These are phyloP conservation scores for Aspergillus sp. DNA, from an alignment of 2,329 filamentous ascomycete species.

Conservation along the genomic window DNA sequence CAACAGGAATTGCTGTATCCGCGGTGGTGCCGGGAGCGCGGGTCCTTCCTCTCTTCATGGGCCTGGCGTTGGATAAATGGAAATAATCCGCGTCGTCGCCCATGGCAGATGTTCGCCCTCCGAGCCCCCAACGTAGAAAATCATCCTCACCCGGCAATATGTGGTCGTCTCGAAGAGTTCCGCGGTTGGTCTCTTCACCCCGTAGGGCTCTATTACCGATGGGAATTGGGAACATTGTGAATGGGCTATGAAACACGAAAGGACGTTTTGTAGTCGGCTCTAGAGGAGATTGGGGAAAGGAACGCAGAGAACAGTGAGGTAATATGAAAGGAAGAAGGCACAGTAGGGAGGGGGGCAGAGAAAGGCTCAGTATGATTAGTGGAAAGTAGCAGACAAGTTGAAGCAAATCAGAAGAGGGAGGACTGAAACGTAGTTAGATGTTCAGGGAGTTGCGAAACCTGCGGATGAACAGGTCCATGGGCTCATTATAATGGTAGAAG, in stretches of 20 bases:
- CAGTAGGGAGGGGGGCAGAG: background rate
- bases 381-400: background rate
- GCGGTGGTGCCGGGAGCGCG: background rate
- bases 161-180: background rate
- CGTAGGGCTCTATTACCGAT: background rate
- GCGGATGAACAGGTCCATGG: background rate
- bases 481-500: background rate
- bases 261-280: background rate
- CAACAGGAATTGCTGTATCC: constrained; percentile 2
- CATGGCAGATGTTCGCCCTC: background rate
- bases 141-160: constrained; percentile 3
- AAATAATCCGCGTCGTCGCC: background rate
- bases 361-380: background rate
- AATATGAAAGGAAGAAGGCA: background rate
- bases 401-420: background rate
- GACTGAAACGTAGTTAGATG: background rate
- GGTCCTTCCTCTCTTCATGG: constrained; percentile 2
- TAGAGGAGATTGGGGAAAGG: no score
- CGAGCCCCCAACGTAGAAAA: constrained; percentile 1
- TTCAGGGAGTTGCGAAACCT: background rate
- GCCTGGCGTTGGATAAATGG: background rate
- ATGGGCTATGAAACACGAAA: background rate
- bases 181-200: background rate
- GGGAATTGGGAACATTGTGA: background rate
- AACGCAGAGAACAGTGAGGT: no score